phyloP scores from a whole-genome alignment of 116 monocot species.

The Iris pallida region DNA sequence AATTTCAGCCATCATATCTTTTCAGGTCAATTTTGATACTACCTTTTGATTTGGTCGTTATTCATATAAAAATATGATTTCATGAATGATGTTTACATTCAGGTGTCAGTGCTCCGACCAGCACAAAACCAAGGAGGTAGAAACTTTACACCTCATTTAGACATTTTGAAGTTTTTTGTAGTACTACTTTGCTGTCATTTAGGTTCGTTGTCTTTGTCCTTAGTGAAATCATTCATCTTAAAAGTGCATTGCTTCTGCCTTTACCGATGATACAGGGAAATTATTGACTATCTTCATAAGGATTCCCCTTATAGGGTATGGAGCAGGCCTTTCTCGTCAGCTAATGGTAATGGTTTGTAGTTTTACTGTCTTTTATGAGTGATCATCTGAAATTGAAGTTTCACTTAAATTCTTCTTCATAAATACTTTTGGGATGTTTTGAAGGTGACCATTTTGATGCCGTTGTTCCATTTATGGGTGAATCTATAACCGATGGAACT shows the following conservation, averaged over 20 bases:
- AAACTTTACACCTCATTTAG: too few species aligned
- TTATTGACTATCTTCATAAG: conserved; percentile 26
- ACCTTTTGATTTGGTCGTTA: background rate
- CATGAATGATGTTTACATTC: background rate
- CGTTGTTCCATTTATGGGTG: conserved; percentile 95
- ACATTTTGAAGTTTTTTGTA: too few species aligned
- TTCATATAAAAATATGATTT: background rate
- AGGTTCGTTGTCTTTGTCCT: background rate
- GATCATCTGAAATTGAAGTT: background rate
- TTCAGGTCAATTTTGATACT: conserved; percentile 7
- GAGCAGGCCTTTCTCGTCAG: conserved; percentile 66
- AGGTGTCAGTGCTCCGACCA: background rate
- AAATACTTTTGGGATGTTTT: conserved; percentile 2
- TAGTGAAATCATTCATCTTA: background rate
- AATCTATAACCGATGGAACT: conserved; percentile 98
- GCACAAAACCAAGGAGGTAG: conserved; percentile 11
- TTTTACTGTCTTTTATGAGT: background rate
- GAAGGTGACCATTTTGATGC: conserved; percentile 73
- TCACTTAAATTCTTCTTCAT: background rate
- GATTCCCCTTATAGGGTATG: conserved; percentile 46
- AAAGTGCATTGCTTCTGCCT: background rate
- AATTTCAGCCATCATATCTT: conserved; percentile 26
- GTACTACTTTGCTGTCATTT: too few species aligned
- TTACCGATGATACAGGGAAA: conserved; percentile 28
- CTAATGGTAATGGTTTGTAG: conserved; percentile 27